phyloP scores from a whole-genome alignment of 257 asterid species.

The Solanum virginianum region DNA sequence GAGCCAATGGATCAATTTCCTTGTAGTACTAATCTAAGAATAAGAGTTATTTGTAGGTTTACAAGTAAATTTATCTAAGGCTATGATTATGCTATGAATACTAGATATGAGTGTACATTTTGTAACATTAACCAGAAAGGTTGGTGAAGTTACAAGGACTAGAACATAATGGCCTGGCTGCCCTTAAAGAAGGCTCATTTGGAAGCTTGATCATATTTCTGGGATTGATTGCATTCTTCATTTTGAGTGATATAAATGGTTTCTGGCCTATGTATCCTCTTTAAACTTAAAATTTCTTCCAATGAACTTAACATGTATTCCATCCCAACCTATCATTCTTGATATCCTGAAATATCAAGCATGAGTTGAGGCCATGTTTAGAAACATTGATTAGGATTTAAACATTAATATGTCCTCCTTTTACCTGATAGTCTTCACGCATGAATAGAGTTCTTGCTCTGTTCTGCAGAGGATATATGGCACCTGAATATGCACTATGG shows the following conservation, averaged over 20 bases:
- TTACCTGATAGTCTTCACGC: not conserved
- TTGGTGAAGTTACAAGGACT: not conserved
- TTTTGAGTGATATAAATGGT: not conserved
- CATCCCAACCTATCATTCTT: not conserved
- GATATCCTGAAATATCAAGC: not conserved
- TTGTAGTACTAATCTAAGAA: too few relatives aligned
- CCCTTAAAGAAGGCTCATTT: not conserved
- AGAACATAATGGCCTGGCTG: not conserved
- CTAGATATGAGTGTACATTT: too few relatives aligned
- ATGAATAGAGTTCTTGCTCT: not conserved
- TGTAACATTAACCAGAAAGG: not conserved
- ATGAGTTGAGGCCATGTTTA: not conserved
- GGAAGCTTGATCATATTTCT: not conserved
- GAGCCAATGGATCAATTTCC: too few relatives aligned
- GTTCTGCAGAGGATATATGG: slow-evolving; percentile 54
- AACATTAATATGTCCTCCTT: not conserved
- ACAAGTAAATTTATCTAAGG: too few relatives aligned
- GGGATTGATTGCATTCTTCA: not conserved
- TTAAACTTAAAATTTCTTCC: not conserved
- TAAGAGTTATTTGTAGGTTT: too few relatives aligned
- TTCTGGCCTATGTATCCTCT: not conserved
- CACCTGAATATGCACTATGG: slow-evolving; percentile 64
- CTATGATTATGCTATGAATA: too few relatives aligned
- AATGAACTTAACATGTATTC: not conserved
- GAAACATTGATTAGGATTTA: not conserved